These are phyloP conservation scores for Pichia heedii DNA, from an alignment of 805 yeast genomes.

Conservation along the genomic window DNA sequence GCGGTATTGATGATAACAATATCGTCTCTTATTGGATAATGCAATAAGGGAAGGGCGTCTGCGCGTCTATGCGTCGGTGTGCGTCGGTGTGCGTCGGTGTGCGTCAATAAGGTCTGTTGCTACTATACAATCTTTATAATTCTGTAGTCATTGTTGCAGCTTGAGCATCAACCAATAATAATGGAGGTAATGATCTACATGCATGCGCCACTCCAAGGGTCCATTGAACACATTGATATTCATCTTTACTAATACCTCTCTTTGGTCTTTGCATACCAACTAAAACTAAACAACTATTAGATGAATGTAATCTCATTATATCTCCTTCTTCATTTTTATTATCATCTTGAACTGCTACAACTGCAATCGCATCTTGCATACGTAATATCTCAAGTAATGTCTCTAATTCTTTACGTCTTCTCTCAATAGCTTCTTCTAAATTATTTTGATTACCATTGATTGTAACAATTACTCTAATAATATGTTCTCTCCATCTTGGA, in stretches of 20 bases:
- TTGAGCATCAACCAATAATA: background rate
- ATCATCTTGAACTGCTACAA: background rate
- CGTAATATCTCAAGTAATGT: conserved; percentile 67
- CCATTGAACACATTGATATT: conserved; percentile 18
- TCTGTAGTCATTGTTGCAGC: background rate
- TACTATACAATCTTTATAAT: background rate
- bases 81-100: no score
- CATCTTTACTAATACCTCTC: conserved; percentile 68
- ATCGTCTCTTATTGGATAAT: no score
- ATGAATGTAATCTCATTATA: background rate
- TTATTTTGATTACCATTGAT: conserved; percentile 72
- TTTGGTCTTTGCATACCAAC: conserved; percentile 36
- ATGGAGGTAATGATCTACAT: background rate
- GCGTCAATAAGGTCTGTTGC: no score
- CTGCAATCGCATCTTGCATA: conserved; percentile 49
- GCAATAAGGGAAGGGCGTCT: no score
- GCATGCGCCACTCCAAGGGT: background rate
- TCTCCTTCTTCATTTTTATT: background rate
- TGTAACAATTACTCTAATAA: conserved; percentile 75
- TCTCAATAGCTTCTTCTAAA: conserved; percentile 44
- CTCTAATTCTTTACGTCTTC: conserved; percentile 35
- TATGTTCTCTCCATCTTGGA: conserved; percentile 80
- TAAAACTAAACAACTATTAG: background rate
- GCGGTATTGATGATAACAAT: no score
- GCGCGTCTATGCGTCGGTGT: no score